phyloP scores from a whole-genome alignment of 805 yeast genomes.

The Saccharomycopsis guyanensis region DNA sequence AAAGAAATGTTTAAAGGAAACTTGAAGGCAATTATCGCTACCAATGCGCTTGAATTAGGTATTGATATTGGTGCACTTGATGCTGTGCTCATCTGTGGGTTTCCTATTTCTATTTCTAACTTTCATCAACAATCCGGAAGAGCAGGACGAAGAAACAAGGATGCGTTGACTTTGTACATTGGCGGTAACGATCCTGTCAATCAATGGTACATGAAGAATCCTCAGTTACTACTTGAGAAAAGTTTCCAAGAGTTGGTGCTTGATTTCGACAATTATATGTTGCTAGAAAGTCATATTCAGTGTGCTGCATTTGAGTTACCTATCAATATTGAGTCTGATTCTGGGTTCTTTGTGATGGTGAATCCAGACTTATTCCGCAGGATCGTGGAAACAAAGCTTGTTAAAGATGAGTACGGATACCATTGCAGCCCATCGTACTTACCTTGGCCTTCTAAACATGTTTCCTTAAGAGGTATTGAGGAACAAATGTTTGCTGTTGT shows the following conservation, averaged over 20 bases:
- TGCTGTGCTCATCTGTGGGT: slow-evolving; percentile 87
- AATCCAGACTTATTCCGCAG: slow-evolving; percentile 24
- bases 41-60: slow-evolving; percentile 93
- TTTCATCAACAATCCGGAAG: slow-evolving; percentile 95
- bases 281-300: slow-evolving; percentile 78
- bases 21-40: slow-evolving; percentile 80
- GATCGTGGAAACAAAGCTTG: slow-evolving; percentile 34
- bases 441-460: slow-evolving; percentile 76
- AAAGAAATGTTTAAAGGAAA: slow-evolving; percentile 84
- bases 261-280: slow-evolving; percentile 51
- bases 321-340: slow-evolving; percentile 63
- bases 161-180: slow-evolving; percentile 77
- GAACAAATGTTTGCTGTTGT: slow-evolving; percentile 82
- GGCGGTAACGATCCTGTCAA: slow-evolving; percentile 82
- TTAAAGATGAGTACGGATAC: slow-evolving; percentile 38
- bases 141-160: slow-evolving; percentile 85
- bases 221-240: slow-evolving; percentile 46
- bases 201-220: slow-evolving; percentile 62
- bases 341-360: slow-evolving; percentile 60
- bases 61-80: slow-evolving; percentile 91
- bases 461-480: slow-evolving; percentile 76
- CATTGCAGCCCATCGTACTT: slow-evolving; percentile 51
- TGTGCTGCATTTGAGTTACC: slow-evolving; percentile 92
- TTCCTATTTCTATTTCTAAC: slow-evolving; percentile 80
- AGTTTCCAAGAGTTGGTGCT: slow-evolving; percentile 53